Conservation (phyloP, 1,284 basidiomycete genomes). For the Trametes polyzona region DNA sequence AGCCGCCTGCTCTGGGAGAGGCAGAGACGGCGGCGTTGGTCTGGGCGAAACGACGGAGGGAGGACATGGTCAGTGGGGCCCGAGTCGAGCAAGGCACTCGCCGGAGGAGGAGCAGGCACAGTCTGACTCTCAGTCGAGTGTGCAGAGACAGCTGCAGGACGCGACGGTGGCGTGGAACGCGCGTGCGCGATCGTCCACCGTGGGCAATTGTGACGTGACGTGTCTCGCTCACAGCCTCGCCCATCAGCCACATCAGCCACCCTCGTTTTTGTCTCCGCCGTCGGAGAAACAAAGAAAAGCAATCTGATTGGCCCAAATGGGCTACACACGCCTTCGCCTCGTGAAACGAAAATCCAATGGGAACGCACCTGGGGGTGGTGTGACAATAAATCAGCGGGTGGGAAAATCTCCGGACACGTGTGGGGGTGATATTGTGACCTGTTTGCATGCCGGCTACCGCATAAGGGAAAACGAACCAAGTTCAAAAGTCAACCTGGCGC, state of each 20-base stretch:
- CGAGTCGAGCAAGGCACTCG: not conserved
- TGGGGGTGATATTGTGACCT: conserved; percentile 29
- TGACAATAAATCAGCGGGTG: conserved; percentile 25
- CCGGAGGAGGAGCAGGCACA: not conserved
- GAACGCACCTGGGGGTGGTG: conserved; percentile 12
- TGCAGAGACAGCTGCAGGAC: not conserved
- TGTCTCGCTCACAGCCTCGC: conserved; percentile 11
- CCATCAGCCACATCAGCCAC: conserved; percentile 23
- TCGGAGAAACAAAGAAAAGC: conserved; percentile 11
- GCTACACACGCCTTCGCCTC: conserved; percentile 14
- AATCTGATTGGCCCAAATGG: conserved; percentile 10
- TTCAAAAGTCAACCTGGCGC: conserved; percentile 30
- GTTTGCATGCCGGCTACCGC: conserved; percentile 25
- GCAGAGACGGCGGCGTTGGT: conserved; percentile 33
- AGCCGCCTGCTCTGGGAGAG: conserved; percentile 22
- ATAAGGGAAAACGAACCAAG: conserved; percentile 29
- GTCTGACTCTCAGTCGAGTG: not conserved
- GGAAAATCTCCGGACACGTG: conserved; percentile 28
- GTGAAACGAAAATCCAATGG: conserved; percentile 21
- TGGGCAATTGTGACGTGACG: conserved; percentile 24
- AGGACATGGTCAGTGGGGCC: conserved; percentile 21
- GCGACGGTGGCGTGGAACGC: conserved; percentile 21
- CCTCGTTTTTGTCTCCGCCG: conserved; percentile 20
- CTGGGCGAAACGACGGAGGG: conserved; percentile 38
- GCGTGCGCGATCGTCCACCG: conserved; percentile 22